A percentile compares a stretch with the other conserved stretches of the same genome.
phyloP scores from a whole-genome alignment of 164 flowering plant genomes.

The Vitis amurensis region DNA sequence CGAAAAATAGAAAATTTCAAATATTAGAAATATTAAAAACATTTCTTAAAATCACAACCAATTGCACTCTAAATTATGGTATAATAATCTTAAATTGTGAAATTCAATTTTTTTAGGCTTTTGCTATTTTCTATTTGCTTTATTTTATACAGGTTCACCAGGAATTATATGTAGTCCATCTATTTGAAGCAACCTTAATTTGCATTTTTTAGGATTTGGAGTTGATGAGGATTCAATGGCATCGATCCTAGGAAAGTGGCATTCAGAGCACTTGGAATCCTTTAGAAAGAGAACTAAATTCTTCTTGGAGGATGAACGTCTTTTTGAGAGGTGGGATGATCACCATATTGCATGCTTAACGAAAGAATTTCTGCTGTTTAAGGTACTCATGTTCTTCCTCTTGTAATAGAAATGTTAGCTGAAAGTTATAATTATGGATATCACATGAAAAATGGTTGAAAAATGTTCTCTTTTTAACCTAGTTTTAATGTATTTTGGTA shows the following conservation, averaged over 20 bases:
- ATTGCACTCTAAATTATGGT: no score
- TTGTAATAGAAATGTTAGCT: background rate
- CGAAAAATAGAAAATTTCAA: no score
- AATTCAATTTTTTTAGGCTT: no score
- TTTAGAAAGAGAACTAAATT: conserved; percentile 46
- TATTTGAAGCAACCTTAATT: no score
- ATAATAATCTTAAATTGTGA: no score
- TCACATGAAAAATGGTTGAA: no score
- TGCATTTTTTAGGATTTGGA: conserved; percentile 53
- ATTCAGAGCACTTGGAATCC: conserved; percentile 45
- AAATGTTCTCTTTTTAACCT: no score
- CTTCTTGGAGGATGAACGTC: conserved; percentile 57
- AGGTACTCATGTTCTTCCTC: conserved; percentile 36
- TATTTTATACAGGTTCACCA: background rate
- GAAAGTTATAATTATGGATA: no score
- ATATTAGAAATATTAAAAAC: no score
- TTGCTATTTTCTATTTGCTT: background rate
- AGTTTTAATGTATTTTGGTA: no score
- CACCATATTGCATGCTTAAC: conserved; percentile 30
- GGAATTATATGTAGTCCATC: no score
- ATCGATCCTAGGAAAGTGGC: conserved; percentile 51
- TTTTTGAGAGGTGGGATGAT: conserved; percentile 63
- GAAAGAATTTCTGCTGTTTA: conserved; percentile 65
- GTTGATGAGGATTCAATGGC: conserved; percentile 68
- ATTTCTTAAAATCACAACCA: no score